Evolutionary conservation across 78 protist species (phyloP).

Genomic region (Monosiga brevicollis): DNA sequence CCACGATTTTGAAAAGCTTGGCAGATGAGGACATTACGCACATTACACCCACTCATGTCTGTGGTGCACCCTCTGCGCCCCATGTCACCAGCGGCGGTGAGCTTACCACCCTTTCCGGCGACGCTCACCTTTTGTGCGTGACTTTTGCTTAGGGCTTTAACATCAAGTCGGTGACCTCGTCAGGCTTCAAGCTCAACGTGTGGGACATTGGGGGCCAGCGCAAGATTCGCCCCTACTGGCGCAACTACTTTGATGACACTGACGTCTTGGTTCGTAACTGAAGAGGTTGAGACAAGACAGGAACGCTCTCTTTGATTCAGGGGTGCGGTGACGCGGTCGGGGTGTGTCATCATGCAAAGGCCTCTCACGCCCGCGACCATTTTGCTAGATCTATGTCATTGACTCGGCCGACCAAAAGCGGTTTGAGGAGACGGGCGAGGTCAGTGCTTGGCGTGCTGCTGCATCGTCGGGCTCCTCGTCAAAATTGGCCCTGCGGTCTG

Average conservation of each 20-base stretch:
- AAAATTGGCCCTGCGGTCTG: not conserved
- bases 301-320: too few relatives aligned
- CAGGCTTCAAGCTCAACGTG: slow-evolving; percentile 74
- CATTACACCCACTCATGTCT: slow-evolving; percentile 92
- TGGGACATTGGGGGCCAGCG: slow-evolving; percentile 99
- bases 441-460: slow-evolving; percentile 35
- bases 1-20: slow-evolving; percentile 83
- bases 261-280: slow-evolving; percentile 79
- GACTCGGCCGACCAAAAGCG: slow-evolving; percentile 79
- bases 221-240: slow-evolving; percentile 91
- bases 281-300: too few relatives aligned
- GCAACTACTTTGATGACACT: slow-evolving; percentile 84
- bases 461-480: not conserved
- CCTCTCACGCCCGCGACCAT: too few relatives aligned
- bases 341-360: too few relatives aligned
- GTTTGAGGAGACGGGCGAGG: slow-evolving; percentile 67
- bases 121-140: slow-evolving; percentile 21
- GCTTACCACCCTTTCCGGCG: not conserved
- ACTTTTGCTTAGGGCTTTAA: slow-evolving; percentile 76
- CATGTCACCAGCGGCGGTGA: slow-evolving; percentile 21
- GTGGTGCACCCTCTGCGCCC: slow-evolving; percentile 71
- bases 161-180: slow-evolving; percentile 46
- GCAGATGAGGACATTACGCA: slow-evolving; percentile 73
- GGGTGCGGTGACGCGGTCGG: too few relatives aligned
- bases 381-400: slow-evolving; percentile 84